These are phyloP conservation scores for Acanthamoeba sp. DNA, from an alignment of 208 protist genomes.

Conservation along the genomic window DNA sequence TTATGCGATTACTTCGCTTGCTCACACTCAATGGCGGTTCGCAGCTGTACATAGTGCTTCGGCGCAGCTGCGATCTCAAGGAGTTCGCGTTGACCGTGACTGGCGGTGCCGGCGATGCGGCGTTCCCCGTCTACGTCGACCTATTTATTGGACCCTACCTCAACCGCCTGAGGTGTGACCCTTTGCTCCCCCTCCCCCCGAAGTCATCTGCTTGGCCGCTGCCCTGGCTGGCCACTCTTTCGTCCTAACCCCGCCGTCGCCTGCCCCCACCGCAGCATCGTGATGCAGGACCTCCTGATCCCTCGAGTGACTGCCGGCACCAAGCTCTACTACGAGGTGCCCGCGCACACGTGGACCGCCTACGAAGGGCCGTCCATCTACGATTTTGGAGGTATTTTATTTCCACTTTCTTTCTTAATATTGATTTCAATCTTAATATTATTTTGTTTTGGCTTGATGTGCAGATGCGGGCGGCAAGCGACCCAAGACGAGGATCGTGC, in stretches of 20 bases:
- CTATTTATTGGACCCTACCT: slow-evolving; percentile 63
- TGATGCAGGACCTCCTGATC: slow-evolving; percentile 68
- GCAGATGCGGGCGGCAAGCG: slow-evolving; percentile 42
- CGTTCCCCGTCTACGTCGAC: slow-evolving; percentile 53
- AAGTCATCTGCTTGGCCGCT: not conserved
- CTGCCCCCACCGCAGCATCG: not conserved
- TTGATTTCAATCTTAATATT: not conserved
- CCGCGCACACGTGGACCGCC: slow-evolving; percentile 58
- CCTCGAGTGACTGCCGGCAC: slow-evolving; percentile 35
- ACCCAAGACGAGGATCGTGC: slow-evolving; percentile 51
- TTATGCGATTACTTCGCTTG: no score
- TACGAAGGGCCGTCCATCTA: slow-evolving; percentile 70
- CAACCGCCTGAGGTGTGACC: not conserved
- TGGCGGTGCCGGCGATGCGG: slow-evolving; percentile 62
- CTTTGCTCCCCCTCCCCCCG: not conserved
- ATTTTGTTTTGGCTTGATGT: not conserved
- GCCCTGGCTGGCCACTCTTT: not conserved
- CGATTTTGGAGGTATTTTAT: slow-evolving; percentile 55
- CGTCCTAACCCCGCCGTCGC: not conserved
- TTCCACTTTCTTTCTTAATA: not conserved
- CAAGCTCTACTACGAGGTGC: slow-evolving; percentile 70
- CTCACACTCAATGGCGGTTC: no score
- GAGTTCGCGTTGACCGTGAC: slow-evolving; percentile 69
- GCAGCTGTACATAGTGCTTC: slow-evolving; percentile 70
- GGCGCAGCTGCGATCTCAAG: slow-evolving; percentile 46